phyloP scores from a whole-genome alignment of 2,329 filamentous ascomycete genomes.

The Penicillium decumbens region DNA sequence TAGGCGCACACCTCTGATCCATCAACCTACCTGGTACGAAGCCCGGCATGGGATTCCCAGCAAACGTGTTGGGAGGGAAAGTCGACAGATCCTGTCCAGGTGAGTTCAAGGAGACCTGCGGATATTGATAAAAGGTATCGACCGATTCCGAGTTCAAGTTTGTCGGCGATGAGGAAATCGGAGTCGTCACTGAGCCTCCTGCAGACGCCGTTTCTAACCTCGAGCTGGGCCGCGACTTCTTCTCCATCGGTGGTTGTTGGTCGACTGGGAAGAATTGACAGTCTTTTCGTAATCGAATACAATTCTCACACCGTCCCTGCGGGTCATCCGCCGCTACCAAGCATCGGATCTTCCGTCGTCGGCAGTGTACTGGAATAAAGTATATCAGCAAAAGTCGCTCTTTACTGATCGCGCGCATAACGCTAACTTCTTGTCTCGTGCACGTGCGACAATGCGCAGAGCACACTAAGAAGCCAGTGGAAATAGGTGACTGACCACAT shows the following conservation, averaged over 20 bases:
- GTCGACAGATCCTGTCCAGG: slow-evolving; percentile 31
- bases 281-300: slow-evolving; percentile 88
- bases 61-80: slow-evolving; percentile 31
- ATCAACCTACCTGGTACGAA: slow-evolving; percentile 35
- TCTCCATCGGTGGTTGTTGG: slow-evolving; percentile 57
- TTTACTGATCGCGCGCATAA: background rate
- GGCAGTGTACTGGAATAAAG: slow-evolving; percentile 68
- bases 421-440: background rate
- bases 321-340: slow-evolving; percentile 68
- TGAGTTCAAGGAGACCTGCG: slow-evolving; percentile 31
- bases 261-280: slow-evolving; percentile 91
- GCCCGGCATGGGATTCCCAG: slow-evolving; percentile 32
- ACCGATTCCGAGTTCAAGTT: slow-evolving; percentile 30
- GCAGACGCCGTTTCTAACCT: slow-evolving; percentile 44
- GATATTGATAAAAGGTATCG: slow-evolving; percentile 38
- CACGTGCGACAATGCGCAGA: background rate
- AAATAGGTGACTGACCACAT: slow-evolving; percentile 66
- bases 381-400: slow-evolving; percentile 17
- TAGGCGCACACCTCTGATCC: background rate
- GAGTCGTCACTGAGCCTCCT: slow-evolving; percentile 48
- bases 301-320: slow-evolving; percentile 80
- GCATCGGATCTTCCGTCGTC: slow-evolving; percentile 88
- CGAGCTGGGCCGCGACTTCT: slow-evolving; percentile 43
- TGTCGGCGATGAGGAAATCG: slow-evolving; percentile 39
- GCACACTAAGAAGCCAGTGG: background rate